Conservation (phyloP, 164 flowering plant species). For the Brasenia schreberi region DNA sequence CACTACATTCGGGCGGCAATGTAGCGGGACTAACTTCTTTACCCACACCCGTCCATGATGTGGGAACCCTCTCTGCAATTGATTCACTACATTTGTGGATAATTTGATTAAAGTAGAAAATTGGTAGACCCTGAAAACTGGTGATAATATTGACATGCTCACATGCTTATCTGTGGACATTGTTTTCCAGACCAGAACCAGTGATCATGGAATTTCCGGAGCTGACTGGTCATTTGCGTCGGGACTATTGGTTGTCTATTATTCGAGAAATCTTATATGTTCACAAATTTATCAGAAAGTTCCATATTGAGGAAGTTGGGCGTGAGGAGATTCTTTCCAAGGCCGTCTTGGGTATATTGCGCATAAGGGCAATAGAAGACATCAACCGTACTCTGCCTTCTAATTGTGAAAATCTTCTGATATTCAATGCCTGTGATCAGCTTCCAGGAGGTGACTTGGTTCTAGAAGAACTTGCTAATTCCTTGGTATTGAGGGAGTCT, state of each 20-base stretch:
- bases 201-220: conserved; percentile 88
- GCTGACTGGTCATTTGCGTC: conserved; percentile 81
- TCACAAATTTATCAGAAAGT: conserved; percentile 62
- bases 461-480: conserved; percentile 64
- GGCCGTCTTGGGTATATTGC: conserved; percentile 75
- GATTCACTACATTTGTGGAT: too few relatives aligned
- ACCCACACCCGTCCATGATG: too few relatives aligned
- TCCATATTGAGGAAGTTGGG: conserved; percentile 41
- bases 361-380: conserved; percentile 71
- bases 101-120: too few relatives aligned
- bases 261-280: conserved; percentile 62
- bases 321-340: conserved; percentile 63
- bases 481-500: conserved; percentile 31
- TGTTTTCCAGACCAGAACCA: conserved; percentile 64
- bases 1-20: too few relatives aligned
- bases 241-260: conserved; percentile 93
- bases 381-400: conserved; percentile 22
- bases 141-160: background rate
- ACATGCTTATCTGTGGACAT: background rate
- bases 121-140: too few relatives aligned
- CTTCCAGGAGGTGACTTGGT: conserved; percentile 95
- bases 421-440: conserved; percentile 79
- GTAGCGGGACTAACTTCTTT: too few relatives aligned
- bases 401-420: conserved; percentile 45
- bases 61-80: too few relatives aligned